Evolutionary conservation across 352 stramenopile genomes (phyloP).

Genomic region (Phytophthora gonapodyides): DNA sequence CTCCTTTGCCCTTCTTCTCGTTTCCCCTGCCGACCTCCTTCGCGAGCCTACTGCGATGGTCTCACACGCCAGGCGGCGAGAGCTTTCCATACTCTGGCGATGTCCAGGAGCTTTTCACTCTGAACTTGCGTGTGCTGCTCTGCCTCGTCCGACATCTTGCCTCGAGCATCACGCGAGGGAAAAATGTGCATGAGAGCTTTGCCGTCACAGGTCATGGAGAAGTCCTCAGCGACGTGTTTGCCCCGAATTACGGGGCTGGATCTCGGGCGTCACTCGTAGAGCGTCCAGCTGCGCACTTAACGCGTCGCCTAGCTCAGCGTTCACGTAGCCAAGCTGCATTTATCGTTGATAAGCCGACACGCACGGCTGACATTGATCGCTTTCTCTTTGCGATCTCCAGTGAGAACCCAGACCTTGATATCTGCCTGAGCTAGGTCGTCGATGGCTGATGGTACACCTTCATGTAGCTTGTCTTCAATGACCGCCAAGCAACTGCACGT

Average conservation of each 20-base stretch:
- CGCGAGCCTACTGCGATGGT: slow-evolving; percentile 79
- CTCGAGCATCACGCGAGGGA: slow-evolving; percentile 52
- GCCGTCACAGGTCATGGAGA: slow-evolving; percentile 69
- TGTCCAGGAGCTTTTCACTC: slow-evolving; percentile 50
- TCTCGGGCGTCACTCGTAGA: slow-evolving; percentile 40
- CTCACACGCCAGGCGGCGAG: slow-evolving; percentile 86
- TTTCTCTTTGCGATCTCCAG: slow-evolving; percentile 97
- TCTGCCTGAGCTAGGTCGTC: slow-evolving; percentile 91
- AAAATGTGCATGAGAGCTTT: slow-evolving; percentile 76
- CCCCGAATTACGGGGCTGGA: slow-evolving; percentile 50
- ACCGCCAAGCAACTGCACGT: slow-evolving; percentile 91
- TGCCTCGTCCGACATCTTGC: slow-evolving; percentile 41
- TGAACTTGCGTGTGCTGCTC: slow-evolving; percentile 34
- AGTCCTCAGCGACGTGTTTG: slow-evolving; percentile 43
- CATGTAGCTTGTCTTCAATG: slow-evolving; percentile 97
- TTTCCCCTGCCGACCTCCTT: slow-evolving; percentile 20
- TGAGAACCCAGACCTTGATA: slow-evolving; percentile 99
- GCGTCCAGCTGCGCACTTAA: slow-evolving; percentile 57
- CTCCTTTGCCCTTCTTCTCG: slow-evolving; percentile 19
- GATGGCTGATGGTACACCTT: slow-evolving; percentile 94
- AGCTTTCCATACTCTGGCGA: slow-evolving; percentile 68
- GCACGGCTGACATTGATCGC: slow-evolving; percentile 97
- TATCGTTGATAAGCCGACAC: slow-evolving; percentile 66
- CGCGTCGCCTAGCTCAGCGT: slow-evolving; percentile 46
- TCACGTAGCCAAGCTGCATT: slow-evolving; percentile 74